Evolutionary conservation across 495 filamentous ascomycete genomes (phyloP).

Genomic region (Entonaema liquescens): DNA sequence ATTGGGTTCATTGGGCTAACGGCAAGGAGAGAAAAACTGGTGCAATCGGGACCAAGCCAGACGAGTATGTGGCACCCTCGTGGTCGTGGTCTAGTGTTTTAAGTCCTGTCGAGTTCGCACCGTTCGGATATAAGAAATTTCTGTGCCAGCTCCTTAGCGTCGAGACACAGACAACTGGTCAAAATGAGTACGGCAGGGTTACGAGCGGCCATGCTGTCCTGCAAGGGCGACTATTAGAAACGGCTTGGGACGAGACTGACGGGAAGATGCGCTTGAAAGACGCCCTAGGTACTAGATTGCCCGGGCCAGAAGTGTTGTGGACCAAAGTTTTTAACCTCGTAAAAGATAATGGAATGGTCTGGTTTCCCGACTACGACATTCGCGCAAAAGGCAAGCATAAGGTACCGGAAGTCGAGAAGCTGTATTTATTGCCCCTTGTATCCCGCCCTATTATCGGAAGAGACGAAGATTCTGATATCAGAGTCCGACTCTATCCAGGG

Average conservation of each 20-base stretch:
- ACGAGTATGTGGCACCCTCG: neutral
- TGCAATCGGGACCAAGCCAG: neutral
- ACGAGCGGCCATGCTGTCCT: neutral
- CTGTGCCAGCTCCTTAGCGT: neutral
- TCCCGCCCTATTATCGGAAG: neutral
- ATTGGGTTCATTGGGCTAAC: neutral
- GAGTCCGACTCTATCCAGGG: neutral
- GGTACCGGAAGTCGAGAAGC: neutral
- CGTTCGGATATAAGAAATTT: neutral
- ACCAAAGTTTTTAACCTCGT: neutral
- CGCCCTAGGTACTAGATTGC: neutral
- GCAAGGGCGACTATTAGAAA: neutral
- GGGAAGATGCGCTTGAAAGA: conserved; percentile 1
- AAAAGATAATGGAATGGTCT: conserved; percentile 6
- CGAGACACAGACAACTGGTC: neutral
- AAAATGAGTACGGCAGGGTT: neutral
- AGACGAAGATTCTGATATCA: neutral
- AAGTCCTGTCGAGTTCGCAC: neutral
- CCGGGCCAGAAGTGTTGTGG: neutral
- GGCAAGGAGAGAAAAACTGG: neutral
- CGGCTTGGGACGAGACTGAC: neutral
- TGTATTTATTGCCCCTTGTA: conserved; percentile 1
- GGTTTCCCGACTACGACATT: conserved; percentile 7
- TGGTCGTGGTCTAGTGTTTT: neutral
- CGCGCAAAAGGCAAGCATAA: conserved; percentile 1